Conservation (phyloP, 441 rosid genomes). For the Eutrema salsugineum region DNA sequence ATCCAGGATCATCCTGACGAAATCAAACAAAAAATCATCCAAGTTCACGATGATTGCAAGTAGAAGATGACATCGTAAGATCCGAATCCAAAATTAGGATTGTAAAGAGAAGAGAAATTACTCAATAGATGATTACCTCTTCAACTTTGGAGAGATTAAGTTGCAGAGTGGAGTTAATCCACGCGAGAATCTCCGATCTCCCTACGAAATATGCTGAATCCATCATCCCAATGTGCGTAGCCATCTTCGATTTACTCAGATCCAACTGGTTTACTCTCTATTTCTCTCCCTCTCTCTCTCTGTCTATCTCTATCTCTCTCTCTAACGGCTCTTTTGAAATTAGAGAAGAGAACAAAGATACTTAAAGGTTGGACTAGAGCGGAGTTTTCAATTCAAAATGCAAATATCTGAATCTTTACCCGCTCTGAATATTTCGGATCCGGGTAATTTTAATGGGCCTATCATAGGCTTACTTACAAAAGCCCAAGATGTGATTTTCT, state of each 20-base stretch:
- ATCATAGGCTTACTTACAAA: not conserved
- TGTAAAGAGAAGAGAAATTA: not conserved
- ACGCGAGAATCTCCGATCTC: conserved; percentile 89
- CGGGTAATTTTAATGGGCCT: not conserved
- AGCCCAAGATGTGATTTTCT: not conserved
- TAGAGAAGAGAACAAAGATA: conserved; percentile 13
- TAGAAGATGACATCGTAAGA: not conserved
- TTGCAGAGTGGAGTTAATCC: conserved; percentile 89
- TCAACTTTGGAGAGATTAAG: conserved; percentile 93
- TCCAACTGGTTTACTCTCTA: not conserved
- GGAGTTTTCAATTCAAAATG: conserved; percentile 44
- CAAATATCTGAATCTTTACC: conserved; percentile 11
- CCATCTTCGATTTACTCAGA: conserved; percentile 39
- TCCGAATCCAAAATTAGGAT: not conserved
- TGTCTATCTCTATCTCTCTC: not conserved
- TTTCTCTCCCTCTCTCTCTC: not conserved
- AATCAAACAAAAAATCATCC: not conserved
- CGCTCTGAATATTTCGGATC: conserved; percentile 10
- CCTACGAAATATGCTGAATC: conserved; percentile 89
- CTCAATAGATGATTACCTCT: conserved; percentile 47
- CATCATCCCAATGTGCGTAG: conserved; percentile 88
- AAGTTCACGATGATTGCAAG: not conserved
- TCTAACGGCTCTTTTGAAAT: conserved; percentile 29
- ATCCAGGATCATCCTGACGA: not conserved
- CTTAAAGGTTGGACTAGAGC: conserved; percentile 38